A percentile compares a stretch with the other conserved stretches of the same genome.
Conservation (phyloP, 2,329 filamentous ascomycete species). For the Trichoderma gracile region DNA sequence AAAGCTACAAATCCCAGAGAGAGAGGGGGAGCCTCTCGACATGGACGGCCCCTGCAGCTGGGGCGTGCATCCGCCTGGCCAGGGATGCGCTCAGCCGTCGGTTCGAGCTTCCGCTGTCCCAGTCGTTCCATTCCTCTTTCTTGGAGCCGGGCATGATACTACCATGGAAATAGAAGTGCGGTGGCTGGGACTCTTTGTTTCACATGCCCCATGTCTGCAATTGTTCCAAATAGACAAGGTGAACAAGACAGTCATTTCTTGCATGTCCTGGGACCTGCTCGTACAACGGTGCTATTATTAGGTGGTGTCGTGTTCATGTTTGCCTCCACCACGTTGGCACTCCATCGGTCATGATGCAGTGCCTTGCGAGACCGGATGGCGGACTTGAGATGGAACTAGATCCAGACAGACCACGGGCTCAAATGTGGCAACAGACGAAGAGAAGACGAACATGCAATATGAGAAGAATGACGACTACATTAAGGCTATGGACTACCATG, state of each 20-base stretch:
- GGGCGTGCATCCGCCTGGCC: background rate
- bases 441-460: no score
- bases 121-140: background rate
- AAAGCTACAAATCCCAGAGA: background rate
- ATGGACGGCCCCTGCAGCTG: background rate
- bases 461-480: no score
- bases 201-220: background rate
- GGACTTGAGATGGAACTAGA: background rate
- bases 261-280: background rate
- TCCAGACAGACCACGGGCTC: background rate
- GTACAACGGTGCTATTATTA: background rate
- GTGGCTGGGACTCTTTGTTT: constrained; percentile 16
- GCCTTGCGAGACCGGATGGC: background rate
- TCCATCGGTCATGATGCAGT: background rate
- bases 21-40: background rate
- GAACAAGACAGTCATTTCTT: no score
- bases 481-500: no score
- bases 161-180: background rate
- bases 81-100: constrained; percentile 17
- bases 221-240: no score
- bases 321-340: constrained; percentile 9
- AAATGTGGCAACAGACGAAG: no score
- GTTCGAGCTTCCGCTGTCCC: background rate
- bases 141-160: background rate
- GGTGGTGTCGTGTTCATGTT: constrained; percentile 17